Base-by-base conservation (phyloP, 2,329 filamentous ascomycete species). In the Phyllosticta citribraziliensis region DNA sequence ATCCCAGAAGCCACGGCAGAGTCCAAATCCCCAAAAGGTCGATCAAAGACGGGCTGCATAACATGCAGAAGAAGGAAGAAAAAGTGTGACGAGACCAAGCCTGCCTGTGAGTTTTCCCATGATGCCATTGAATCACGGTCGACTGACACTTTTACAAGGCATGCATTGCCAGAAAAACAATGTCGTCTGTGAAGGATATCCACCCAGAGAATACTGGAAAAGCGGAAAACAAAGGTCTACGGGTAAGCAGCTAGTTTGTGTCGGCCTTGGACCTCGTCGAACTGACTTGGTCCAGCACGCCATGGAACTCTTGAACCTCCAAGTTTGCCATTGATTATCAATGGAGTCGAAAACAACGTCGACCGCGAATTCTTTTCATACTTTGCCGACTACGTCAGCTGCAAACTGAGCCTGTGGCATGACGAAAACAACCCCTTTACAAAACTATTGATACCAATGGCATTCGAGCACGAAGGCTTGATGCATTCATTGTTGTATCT, bases 111-210 rank as follows among this genome's bases (percentile, higher is more conserved):
- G 66, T 59, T 19, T 57, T 56, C 20, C 12, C 19, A 24, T 6
- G 51, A 52, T 35, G 22, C 19, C 52, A 40, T n/a, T 35, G 25
- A 33, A 14, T 47, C 53, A 54, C 19, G 24, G 53, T 24, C 33
- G n/a, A 47, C 17, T n/a, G 3, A 55, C 30, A 53, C 22, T 25
- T 20, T 22, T 6, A 25, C 54, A 61, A 52, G 59, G 59, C 50
- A 81, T 90, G 73, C 95, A 95, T 68, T 96, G 91, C 70, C 88
- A 94, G 75, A 96, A 96, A 80, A 96, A 96, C 72, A 90, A 91
- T 9, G 89, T 96, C 12, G 84, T 92, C 12, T 96, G 91, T 70
- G 91, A 96, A 74, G 91, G 91, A 12, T 96, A 96, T 70, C 89
- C 89, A 57, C 88, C 90, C 64, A 91, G 91, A 71, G 88, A 89